Evolutionary conservation across 306 rosid genomes (phyloP), one percentile per base, ranked within the genome.

Genomic region (Hippophae rhamnoides): DNA sequence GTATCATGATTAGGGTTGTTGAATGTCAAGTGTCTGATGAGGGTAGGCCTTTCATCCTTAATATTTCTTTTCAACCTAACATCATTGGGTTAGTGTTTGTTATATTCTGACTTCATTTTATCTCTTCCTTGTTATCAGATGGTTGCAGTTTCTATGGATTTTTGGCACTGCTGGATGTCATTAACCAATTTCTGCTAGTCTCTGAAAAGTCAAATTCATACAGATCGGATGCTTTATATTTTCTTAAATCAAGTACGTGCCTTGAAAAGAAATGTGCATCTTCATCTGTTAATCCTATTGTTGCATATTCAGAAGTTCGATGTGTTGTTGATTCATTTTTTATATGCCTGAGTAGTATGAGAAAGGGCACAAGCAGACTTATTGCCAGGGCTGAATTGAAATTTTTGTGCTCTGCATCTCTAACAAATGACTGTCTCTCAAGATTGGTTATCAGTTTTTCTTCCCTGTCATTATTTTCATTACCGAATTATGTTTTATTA

Each of bases 161-260:
- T 66, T 57, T 65, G 71, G 96, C 96, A 56, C 61, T 90, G 51
- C 43, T 7, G 57, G 80, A 79, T 69, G 80, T 75, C 54, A 63
- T 92, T 57, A 81, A 78, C 63, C 81, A 69, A 50, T 79, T 92
- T 53, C 72, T 84, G 51, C 62, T 69, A 9, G 69, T 83, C 66
- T 75, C 62, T 27, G 84, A 85, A 62, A 80, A 76, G 62, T 81
- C 89, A 12, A 75, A 67, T 64, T 78, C 82, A 76, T 90, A 85
- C 74, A 81, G 72, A 57, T 79, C 96, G 54, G 95, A 90, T 83
- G 86, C 87, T 80, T 70, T 50, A 40, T 87, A 85, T 67, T 90
- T 87, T 72, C 72, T 78, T 54, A 77, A 87, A 67, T 71, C 70
- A 76, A 79, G 77, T 58, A 81, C 70, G 67, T 58, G 71, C 65